These are phyloP conservation scores for Claviceps sp. DNA, from an alignment of 2,329 filamentous ascomycete species.

Conservation along the genomic window DNA sequence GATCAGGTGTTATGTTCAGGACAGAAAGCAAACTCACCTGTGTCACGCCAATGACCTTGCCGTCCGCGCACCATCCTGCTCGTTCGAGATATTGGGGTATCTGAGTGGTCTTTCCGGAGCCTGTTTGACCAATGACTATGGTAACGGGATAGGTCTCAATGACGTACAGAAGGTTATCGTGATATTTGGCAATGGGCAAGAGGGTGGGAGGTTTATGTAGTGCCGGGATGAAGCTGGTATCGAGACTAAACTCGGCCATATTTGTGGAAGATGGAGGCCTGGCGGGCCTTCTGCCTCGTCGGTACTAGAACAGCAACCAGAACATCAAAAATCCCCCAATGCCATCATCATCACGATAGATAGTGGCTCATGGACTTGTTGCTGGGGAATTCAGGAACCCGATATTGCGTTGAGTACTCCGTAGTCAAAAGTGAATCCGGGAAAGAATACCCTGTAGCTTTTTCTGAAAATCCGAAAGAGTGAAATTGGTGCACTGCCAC, in stretches of 20 bases:
- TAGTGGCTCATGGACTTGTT: not conserved
- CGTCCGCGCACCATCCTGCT: constrained; percentile 77
- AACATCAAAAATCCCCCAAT: not conserved
- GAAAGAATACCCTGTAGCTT: not conserved
- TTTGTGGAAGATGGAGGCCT: not conserved
- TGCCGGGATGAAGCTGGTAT: constrained; percentile 57
- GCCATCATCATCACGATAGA: not conserved
- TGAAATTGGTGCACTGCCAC: not conserved
- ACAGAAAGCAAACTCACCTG: constrained; percentile 47
- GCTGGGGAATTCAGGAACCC: not conserved
- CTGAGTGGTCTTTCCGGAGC: constrained; percentile 91
- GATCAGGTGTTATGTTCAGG: not conserved
- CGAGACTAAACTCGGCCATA: constrained; percentile 45
- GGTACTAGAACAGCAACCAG: not conserved
- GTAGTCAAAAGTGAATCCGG: not conserved
- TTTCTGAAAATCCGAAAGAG: not conserved
- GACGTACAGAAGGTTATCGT: constrained; percentile 66
- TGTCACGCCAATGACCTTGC: constrained; percentile 75
- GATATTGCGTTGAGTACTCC: not conserved
- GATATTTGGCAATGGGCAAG: constrained; percentile 76
- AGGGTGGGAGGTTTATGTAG: constrained; percentile 75
- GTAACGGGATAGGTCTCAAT: constrained; percentile 76
- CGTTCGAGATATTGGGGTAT: constrained; percentile 83
- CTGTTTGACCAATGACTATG: constrained; percentile 85
- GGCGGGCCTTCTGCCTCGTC: not conserved